Base-by-base conservation (phyloP, 2,329 filamentous ascomycete species). In the Colletotrichum musae region DNA sequence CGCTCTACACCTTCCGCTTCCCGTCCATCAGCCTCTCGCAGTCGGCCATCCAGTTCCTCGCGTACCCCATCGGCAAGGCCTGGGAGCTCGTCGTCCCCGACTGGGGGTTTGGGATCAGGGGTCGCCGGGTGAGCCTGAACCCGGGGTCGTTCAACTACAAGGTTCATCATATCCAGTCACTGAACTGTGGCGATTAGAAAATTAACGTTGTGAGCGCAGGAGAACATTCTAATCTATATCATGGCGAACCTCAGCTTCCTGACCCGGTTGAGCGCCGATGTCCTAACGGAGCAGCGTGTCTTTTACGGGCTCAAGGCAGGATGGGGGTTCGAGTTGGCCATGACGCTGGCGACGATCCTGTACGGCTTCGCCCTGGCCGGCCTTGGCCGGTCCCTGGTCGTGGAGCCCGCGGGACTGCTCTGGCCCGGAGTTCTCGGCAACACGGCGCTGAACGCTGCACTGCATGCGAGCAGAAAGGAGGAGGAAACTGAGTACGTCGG, bases 401-500 rank as follows among this genome's bases (percentile, higher is more conserved):
- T 85, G 5, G 77, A 80, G 32, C 86, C 84, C 0, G 80, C 83
- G 2, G 78, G 80, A 1, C 83, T 88, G 77, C 78, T 87, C n/a
- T 88, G 86, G 85, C 86, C 86, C 0, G 81, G 83, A 24, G 84
- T 85, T 0, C 75, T 88, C 10, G 84, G 84, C 4, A 86, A 85
- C 64, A 81, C 82, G 0, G 83, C 84, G 0, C 74, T 88, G 15
- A 80, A 87, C 26, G 75, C 76, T 12, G 79, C 77, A 13, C 75
- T 79, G 5, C 81, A 87, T 72, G 80, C 84, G 0, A 70, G 78
- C 10, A 82, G 80, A 54, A 80, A 75, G 57, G 74, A 64, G 12
- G 64, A 68, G 18, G 59, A 68, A 47, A 53, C 45, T 0, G 59
- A 64, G 64, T 68, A n/a, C n/a, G 64, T 52, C n/a, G 50, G 24